These are phyloP conservation scores for Xylaria intraflava DNA, from an alignment of 495 filamentous ascomycete species.

Conservation along the genomic window DNA sequence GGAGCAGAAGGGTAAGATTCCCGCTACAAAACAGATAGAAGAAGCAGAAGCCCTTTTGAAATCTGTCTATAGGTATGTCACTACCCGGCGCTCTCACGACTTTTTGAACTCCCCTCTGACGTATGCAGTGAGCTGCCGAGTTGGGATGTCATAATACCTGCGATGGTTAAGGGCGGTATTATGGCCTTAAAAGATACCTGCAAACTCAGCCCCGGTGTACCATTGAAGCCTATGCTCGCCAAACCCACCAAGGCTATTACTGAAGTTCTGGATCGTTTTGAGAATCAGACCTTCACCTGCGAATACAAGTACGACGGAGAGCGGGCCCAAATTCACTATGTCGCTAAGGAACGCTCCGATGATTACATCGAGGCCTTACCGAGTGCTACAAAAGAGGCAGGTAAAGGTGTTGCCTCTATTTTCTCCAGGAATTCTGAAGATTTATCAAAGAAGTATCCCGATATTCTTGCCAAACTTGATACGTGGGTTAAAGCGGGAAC, in stretches of 20 bases:
- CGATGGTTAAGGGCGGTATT: constrained; percentile 80
- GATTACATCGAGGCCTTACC: constrained; percentile 49
- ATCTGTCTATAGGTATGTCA: constrained; percentile 69
- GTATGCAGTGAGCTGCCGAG: constrained; percentile 71
- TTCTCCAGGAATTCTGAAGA: constrained; percentile 98
- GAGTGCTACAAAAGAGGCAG: constrained; percentile 46
- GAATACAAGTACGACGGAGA: constrained; percentile 99
- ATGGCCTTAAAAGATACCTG: constrained; percentile 73
- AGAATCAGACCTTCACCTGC: constrained; percentile 91
- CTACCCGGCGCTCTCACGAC: constrained; percentile 13
- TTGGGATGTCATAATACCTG: constrained; percentile 91
- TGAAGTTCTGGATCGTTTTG: constrained; percentile 94
- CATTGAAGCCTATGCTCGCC: constrained; percentile 96
- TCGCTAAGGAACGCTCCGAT: constrained; percentile 69
- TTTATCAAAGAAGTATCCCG: constrained; percentile 93
- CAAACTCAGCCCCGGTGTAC: constrained; percentile 89
- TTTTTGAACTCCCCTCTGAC: constrained; percentile 12
- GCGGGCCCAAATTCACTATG: constrained; percentile 93
- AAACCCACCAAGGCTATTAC: constrained; percentile 99
- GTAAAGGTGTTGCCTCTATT: constrained; percentile 71
- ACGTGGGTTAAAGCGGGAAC: constrained; percentile 86
- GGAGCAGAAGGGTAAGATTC: constrained; percentile 55
- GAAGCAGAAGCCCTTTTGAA: constrained; percentile 82
- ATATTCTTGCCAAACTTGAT: constrained; percentile 79
- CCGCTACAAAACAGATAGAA: constrained; percentile 65